Evolutionary conservation across 139 green algal genomes (phyloP).

Genomic region (Picochlorum sp.): DNA sequence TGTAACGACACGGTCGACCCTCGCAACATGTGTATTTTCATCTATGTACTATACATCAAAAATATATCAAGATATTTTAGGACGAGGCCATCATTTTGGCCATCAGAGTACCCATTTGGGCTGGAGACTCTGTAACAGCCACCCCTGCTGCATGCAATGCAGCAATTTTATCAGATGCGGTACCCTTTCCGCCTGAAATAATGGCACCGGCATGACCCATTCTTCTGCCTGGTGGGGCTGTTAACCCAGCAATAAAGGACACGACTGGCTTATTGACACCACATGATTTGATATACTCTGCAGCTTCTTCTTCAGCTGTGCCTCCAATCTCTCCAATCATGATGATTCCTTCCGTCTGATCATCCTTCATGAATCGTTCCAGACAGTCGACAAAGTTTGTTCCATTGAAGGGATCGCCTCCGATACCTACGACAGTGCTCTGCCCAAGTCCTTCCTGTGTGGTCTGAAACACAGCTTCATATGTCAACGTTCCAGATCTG

Average conservation of each 20-base stretch:
- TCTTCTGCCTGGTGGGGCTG: slow-evolving; percentile 86
- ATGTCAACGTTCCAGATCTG: slow-evolving; percentile 93
- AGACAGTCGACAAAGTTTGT: slow-evolving; percentile 99
- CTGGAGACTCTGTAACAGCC: slow-evolving; percentile 70
- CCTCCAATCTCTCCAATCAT: slow-evolving; percentile 99
- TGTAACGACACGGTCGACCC: no score
- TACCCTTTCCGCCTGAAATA: slow-evolving; percentile 87
- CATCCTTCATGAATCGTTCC: slow-evolving; percentile 90
- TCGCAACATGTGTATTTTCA: no score
- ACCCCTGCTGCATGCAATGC: slow-evolving; percentile 86
- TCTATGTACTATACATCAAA: no score
- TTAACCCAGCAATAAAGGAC: slow-evolving; percentile 98
- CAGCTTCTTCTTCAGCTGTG: slow-evolving; percentile 94
- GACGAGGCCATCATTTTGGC: slow-evolving; percentile 53
- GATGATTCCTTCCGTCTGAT: slow-evolving; percentile 95
- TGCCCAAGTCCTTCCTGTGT: slow-evolving; percentile 87
- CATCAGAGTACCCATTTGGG: slow-evolving; percentile 69
- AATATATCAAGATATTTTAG: no score
- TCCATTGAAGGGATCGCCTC: slow-evolving; percentile 89
- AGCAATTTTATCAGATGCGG: slow-evolving; percentile 89
- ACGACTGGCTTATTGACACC: slow-evolving; percentile 96
- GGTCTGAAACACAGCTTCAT: slow-evolving; percentile 97
- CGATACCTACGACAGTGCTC: slow-evolving; percentile 89
- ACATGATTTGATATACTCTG: slow-evolving; percentile 76
- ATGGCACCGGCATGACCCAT: slow-evolving; percentile 97